Conservation (phyloP, 1,139 yeast species). For the Yamadazyma triangularis region DNA sequence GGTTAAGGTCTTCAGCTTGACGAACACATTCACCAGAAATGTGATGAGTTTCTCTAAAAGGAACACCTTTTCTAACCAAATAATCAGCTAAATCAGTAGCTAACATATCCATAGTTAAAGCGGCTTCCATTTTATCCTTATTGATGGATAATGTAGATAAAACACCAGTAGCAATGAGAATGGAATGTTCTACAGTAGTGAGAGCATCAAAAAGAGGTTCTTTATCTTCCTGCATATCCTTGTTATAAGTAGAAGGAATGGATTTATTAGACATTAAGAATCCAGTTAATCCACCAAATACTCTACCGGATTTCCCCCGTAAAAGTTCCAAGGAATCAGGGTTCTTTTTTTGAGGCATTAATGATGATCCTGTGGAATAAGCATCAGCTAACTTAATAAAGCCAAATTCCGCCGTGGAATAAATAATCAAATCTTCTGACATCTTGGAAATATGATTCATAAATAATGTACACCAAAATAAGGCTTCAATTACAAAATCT, state of each 20-base stretch:
- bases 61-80: conserved; percentile 95
- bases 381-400: conserved; percentile 93
- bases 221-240: conserved; percentile 98
- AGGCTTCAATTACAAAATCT: conserved; percentile 93
- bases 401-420: conserved; percentile 96
- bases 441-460: conserved; percentile 94
- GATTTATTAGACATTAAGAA: conserved; percentile 94
- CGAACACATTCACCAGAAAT: conserved; percentile 97
- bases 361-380: conserved; percentile 94
- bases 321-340: conserved; percentile 93
- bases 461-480: conserved; percentile 95
- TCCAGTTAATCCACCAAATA: conserved; percentile 91
- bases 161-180: conserved; percentile 93
- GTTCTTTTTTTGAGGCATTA: conserved; percentile 99
- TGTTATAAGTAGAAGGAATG: conserved; percentile 94
- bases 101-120: conserved; percentile 97
- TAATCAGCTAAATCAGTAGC: conserved; percentile 98
- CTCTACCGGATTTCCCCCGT: conserved; percentile 97
- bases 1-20: conserved; percentile 69
- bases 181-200: conserved; percentile 87
- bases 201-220: conserved; percentile 93
- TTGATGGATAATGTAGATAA: conserved; percentile 77
- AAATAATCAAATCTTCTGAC: conserved; percentile 90
- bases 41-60: conserved; percentile 98
- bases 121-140: conserved; percentile 71